Evolutionary conservation across 2,329 filamentous ascomycete species (phyloP).

Genomic region (Botryotinia globosa): DNA sequence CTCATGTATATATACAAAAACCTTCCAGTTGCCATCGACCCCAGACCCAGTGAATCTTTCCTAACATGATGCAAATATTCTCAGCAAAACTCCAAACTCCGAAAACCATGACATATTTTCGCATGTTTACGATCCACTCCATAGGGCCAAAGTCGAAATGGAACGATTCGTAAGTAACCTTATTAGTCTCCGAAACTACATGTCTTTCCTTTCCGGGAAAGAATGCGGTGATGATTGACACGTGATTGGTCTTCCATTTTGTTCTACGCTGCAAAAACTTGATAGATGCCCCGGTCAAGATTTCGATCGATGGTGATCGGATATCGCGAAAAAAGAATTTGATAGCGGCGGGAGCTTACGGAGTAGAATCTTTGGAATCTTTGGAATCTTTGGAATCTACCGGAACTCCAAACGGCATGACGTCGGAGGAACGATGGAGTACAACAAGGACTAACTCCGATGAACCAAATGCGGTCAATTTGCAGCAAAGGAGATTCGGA

Average conservation of each 20-base stretch:
- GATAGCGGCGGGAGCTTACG: background rate
- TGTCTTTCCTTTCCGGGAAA: background rate
- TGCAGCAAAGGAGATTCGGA: constrained; percentile 14
- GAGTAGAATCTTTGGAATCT: too few relatives aligned
- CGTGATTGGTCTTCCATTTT: background rate
- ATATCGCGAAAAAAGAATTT: background rate
- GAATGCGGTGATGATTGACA: background rate
- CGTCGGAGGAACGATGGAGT: background rate
- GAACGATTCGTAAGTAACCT: background rate
- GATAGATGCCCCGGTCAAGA: background rate
- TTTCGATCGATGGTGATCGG: background rate
- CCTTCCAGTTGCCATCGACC: background rate
- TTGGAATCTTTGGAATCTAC: background rate
- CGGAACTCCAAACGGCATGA: constrained; percentile 9
- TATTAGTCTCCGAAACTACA: background rate
- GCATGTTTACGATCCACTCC: background rate
- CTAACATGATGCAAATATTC: background rate
- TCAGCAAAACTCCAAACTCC: constrained; percentile 1
- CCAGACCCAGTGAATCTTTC: constrained; percentile 1
- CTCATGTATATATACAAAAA: constrained; percentile 14
- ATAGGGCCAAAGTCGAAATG: background rate
- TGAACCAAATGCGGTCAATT: background rate
- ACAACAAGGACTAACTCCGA: constrained; percentile 8
- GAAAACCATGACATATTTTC: constrained; percentile 9
- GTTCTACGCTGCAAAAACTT: background rate